Base-by-base conservation (phyloP, 140 eudicot genomes). In the Oenanthe javanica region DNA sequence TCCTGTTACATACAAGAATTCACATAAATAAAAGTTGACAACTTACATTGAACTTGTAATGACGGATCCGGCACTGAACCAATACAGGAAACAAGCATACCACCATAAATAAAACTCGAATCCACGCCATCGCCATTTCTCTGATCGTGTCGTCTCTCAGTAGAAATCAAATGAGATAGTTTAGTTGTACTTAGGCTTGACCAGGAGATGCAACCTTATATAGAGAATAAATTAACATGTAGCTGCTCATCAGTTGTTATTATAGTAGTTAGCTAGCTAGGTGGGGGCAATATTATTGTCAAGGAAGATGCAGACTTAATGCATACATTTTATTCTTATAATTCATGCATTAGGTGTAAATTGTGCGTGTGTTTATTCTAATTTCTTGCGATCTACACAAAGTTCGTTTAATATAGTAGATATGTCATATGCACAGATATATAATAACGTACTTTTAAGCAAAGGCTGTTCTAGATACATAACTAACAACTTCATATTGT, bases 11-110 rank as follows among this genome's bases (percentile, higher is more conserved):
- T 42, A 42, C 45, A 42, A 42, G 45, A 42, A 42, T 42, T 42
- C 45, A 42, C 45, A 42, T 42, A 42, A 42, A 42, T 42, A 42
- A 42, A 42, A 42, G 27, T 19, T 57, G 66, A 57, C 25, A 21
- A 57, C 70, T 63, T 21, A 63, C 70, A 63, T 63, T 63, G 70
- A 63, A 63, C 70, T 63, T 63, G 70, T 63, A 63, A 63, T 63
- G 70, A n/a, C 70, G 70, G 16, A 63, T 63, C 38, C 70, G 11
- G 70, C 70, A 63, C 70, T 63, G 70, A 63, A 63, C 70, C 36
- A 63, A 23, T 2, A 63, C 70, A 63, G 70, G 70, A 63, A 63
- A 63, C 70, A 63, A 23, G 70, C 70, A 63, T n/a, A 63, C 70
- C 70, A 23, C 38, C 70, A 63, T 23, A 9, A 63, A 9, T 38